Evolutionary conservation across 2,329 filamentous ascomycete species (phyloP).

Genomic region (Elsinoe arachidis): DNA sequence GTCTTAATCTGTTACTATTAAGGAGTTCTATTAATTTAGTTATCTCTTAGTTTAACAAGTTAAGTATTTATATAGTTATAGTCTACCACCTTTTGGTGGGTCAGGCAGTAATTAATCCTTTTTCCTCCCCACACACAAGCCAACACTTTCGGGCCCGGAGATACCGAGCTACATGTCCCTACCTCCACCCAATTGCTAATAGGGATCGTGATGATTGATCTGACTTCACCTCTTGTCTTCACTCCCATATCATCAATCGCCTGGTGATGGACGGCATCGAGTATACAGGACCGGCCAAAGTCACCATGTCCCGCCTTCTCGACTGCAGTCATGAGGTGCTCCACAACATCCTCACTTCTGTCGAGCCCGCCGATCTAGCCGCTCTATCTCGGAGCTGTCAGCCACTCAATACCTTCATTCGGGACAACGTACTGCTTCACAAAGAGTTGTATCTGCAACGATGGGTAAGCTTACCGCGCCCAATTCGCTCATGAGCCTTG

Average conservation of each 20-base stretch:
- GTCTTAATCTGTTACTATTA: too few species aligned
- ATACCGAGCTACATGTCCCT: conserved; percentile 5
- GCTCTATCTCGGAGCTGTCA: conserved; percentile 45
- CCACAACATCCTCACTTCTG: conserved; percentile 50
- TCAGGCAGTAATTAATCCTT: too few species aligned
- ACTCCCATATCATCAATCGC: background rate
- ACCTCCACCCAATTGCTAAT: background rate
- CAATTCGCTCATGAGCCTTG: background rate
- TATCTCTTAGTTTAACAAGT: too few species aligned
- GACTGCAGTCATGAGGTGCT: conserved; percentile 55
- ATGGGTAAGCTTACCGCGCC: conserved; percentile 38
- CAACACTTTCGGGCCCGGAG: conserved; percentile 2
- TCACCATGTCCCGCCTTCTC: conserved; percentile 30
- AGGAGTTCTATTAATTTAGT: too few species aligned
- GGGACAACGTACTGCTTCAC: conserved; percentile 51
- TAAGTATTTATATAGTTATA: too few species aligned
- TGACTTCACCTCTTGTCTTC: background rate
- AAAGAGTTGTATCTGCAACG: conserved; percentile 52
- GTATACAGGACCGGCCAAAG: background rate
- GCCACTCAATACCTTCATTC: conserved; percentile 46
- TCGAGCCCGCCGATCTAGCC: conserved; percentile 50
- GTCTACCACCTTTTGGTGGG: too few species aligned
- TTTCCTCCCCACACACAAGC: too few species aligned
- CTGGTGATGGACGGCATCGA: conserved; percentile 5
- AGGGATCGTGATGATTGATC: background rate